Evolutionary conservation across 164 flowering plant species (phyloP).

Genomic region (Aristolochia californica): DNA sequence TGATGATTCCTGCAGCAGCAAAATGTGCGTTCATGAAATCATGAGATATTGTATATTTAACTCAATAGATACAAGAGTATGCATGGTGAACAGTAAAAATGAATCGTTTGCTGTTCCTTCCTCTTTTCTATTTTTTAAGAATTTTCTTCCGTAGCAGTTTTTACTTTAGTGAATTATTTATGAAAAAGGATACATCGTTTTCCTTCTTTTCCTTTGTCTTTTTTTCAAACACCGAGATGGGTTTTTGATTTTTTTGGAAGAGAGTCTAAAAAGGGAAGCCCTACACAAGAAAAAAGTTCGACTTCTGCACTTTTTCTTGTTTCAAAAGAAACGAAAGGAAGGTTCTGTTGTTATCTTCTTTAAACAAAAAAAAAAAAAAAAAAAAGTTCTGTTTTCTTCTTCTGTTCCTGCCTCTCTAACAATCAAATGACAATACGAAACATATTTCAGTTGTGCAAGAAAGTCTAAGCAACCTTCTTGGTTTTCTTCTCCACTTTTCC

Average conservation of each 20-base stretch:
- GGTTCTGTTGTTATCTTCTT: constrained; percentile 13
- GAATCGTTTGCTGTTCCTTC: too few relatives aligned
- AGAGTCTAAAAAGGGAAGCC: constrained; percentile 14
- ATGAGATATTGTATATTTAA: not conserved
- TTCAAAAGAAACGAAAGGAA: constrained; percentile 19
- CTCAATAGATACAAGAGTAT: too few relatives aligned
- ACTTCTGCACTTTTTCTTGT: constrained; percentile 7
- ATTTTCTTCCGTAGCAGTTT: too few relatives aligned
- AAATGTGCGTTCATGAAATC: not conserved
- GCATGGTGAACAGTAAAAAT: too few relatives aligned
- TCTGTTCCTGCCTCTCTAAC: not conserved
- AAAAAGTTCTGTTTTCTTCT: not conserved
- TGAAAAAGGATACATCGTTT: too few relatives aligned
- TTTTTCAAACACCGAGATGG: constrained; percentile 3
- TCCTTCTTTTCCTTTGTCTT: not conserved
- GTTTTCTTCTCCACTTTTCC: too few relatives aligned
- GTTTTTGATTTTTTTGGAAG: not conserved
- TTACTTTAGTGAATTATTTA: too few relatives aligned
- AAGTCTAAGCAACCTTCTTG: too few relatives aligned
- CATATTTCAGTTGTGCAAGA: too few relatives aligned
- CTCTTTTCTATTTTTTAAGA: too few relatives aligned
- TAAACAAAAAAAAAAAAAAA: constrained; percentile 5
- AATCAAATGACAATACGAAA: too few relatives aligned
- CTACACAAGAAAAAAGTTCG: constrained; percentile 9
- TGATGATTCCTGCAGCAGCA: constrained; percentile 41